These are phyloP conservation scores for Bassia scoparia DNA, from an alignment of 148 eudicot species.

Conservation along the genomic window DNA sequence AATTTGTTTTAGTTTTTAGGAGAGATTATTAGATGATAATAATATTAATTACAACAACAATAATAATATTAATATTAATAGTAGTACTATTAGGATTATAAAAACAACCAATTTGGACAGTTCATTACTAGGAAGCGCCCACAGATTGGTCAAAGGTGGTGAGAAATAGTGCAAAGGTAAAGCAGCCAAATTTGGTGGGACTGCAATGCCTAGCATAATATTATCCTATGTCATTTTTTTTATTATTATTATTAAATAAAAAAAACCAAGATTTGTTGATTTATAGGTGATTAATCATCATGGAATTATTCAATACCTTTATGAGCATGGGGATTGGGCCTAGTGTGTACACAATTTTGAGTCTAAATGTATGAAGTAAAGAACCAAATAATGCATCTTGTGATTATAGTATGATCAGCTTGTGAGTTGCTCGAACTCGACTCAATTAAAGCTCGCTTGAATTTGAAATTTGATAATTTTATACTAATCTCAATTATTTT, in stretches of 20 bases:
- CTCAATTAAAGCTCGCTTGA: no score
- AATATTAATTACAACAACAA: no score
- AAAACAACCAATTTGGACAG: background rate
- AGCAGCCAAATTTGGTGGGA: slow-evolving; percentile 8
- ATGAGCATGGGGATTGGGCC: background rate
- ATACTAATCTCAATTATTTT: no score
- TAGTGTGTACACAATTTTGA: background rate
- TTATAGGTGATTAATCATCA: background rate
- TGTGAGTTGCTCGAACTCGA: no score
- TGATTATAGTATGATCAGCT: no score
- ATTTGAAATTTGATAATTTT: no score
- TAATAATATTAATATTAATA: no score
- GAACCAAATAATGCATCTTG: no score
- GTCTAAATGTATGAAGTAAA: no score
- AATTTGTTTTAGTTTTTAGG: no score
- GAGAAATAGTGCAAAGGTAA: slow-evolving; percentile 8
- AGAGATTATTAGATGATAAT: no score
- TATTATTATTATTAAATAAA: background rate
- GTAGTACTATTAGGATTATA: background rate
- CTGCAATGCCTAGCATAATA: background rate
- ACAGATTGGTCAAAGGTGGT: slow-evolving; percentile 19
- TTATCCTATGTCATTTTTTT: background rate
- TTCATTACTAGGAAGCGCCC: slow-evolving; percentile 8
- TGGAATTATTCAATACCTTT: background rate
- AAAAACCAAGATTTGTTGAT: background rate